Percentiles rank a stretch among this genome's conserved stretches.
Conservation (phyloP, 345 rosid genomes). For the Aquilaria sinensis region DNA sequence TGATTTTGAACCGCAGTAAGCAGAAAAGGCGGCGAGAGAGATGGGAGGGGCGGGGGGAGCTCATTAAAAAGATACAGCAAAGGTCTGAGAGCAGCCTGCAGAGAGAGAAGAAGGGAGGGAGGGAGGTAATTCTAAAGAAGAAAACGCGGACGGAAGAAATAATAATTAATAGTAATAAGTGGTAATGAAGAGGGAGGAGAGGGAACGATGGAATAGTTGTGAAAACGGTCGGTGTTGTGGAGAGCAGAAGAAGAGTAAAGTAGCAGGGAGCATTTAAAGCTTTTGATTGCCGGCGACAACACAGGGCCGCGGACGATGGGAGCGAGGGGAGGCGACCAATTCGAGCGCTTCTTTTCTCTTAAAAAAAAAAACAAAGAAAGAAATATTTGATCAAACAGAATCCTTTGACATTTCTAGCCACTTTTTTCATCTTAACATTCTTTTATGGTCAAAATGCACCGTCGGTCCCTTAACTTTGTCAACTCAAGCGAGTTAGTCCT, state of each 20-base stretch:
- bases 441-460: no score
- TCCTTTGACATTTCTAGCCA: constrained; percentile 6
- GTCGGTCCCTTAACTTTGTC: no score
- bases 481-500: no score
- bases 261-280: constrained; percentile 17
- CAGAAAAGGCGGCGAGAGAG: no score
- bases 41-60: no score
- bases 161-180: constrained; percentile 1
- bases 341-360: neutral
- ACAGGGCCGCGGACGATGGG: constrained; percentile 1
- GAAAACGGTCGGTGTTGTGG: neutral
- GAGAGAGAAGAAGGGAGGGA: neutral
- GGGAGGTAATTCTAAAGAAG: neutral
- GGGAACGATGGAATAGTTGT: constrained; percentile 4
- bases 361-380: no score
- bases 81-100: neutral
- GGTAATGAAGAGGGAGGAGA: neutral
- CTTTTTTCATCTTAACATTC: no score
- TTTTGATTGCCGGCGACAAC: constrained; percentile 10
- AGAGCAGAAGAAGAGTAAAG: constrained; percentile 18
- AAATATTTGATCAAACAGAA: constrained; percentile 17
- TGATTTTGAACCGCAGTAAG: no score
- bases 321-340: neutral
- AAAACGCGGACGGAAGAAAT: constrained; percentile 1
- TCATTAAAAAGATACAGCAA: no score